Conservation (phyloP, 495 filamentous ascomycete species). For the Neurospora sp. region DNA sequence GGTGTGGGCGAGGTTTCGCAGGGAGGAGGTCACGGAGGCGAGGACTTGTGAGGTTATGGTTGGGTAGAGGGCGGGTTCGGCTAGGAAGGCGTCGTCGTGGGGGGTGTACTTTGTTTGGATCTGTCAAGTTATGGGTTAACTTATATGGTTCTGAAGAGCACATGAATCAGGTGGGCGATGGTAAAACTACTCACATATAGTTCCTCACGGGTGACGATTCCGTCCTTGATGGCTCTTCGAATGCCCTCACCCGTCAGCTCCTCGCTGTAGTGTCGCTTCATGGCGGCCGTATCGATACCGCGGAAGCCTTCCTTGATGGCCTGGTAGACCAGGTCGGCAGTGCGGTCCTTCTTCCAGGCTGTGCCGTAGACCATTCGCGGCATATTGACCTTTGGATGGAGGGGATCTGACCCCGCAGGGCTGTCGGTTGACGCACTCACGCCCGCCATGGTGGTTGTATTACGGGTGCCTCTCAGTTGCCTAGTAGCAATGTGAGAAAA, state of each 20-base stretch:
- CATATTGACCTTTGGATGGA: constrained; percentile 18
- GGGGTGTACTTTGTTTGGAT: constrained; percentile 79
- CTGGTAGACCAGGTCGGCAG: constrained; percentile 54
- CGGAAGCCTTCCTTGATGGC: constrained; percentile 64
- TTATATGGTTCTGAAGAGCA: constrained; percentile 1
- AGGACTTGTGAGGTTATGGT: constrained; percentile 51
- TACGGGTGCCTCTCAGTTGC: neutral
- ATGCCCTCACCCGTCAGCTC: constrained; percentile 58
- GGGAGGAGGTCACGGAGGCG: constrained; percentile 53
- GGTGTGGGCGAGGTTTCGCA: constrained; percentile 48
- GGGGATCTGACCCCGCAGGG: neutral
- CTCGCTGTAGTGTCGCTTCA: constrained; percentile 72
- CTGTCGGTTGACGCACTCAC: neutral
- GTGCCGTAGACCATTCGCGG: constrained; percentile 70
- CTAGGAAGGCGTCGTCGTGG: constrained; percentile 42
- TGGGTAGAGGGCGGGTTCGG: constrained; percentile 49
- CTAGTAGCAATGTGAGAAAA: neutral
- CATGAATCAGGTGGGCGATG: neutral
- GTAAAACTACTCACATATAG: constrained; percentile 31
- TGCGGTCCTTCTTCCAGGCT: constrained; percentile 75
- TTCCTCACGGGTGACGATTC: constrained; percentile 47
- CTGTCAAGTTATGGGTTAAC: constrained; percentile 24
- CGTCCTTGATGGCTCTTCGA: constrained; percentile 44
- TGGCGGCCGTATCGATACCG: constrained; percentile 69
- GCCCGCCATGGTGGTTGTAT: constrained; percentile 5